Percentiles rank a stretch among this genome's conserved stretches.
Evolutionary conservation across 306 rosid species (phyloP).

Genomic region (Medicago arabica): DNA sequence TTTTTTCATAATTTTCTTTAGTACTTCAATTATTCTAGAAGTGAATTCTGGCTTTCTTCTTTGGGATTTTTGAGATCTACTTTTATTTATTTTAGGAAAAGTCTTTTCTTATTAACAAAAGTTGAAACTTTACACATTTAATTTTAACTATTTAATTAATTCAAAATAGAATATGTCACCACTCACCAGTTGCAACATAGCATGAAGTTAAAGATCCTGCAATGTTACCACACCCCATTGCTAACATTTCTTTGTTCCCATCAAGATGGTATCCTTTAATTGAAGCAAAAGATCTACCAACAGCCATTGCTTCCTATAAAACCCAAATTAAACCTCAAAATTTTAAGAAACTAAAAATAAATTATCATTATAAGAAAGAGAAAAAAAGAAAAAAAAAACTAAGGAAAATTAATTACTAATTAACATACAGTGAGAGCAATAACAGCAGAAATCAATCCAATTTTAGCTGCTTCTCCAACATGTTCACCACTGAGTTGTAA

Average conservation of each 20-base stretch:
- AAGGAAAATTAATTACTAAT: not conserved
- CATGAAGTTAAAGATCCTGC: conserved; percentile 90
- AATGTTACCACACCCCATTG: conserved; percentile 88
- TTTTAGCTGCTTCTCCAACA: conserved; percentile 75
- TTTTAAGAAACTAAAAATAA: not conserved
- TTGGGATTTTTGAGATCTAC: not conserved
- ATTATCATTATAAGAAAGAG: not conserved
- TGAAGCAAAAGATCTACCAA: conserved; percentile 92
- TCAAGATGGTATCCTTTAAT: conserved; percentile 86
- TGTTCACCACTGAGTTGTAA: conserved; percentile 66
- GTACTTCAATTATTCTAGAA: not conserved
- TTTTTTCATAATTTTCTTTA: not conserved
- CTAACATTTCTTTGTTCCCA: conserved; percentile 93
- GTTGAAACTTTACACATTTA: not conserved
- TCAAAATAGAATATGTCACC: not conserved
- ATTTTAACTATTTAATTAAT: not conserved
- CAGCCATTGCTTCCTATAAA: conserved; percentile 67
- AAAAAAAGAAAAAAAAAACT: not conserved
- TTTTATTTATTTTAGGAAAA: not conserved
- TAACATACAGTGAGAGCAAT: conserved; percentile 83
- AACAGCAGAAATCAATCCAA: conserved; percentile 73
- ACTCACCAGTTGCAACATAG: conserved; percentile 84
- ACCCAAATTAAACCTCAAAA: too few relatives aligned
- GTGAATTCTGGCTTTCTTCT: not conserved
- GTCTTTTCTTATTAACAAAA: not conserved